These are phyloP conservation scores for Sporisorium graminicola DNA, from an alignment of 1,284 basidiomycete genomes.

Conservation along the genomic window DNA sequence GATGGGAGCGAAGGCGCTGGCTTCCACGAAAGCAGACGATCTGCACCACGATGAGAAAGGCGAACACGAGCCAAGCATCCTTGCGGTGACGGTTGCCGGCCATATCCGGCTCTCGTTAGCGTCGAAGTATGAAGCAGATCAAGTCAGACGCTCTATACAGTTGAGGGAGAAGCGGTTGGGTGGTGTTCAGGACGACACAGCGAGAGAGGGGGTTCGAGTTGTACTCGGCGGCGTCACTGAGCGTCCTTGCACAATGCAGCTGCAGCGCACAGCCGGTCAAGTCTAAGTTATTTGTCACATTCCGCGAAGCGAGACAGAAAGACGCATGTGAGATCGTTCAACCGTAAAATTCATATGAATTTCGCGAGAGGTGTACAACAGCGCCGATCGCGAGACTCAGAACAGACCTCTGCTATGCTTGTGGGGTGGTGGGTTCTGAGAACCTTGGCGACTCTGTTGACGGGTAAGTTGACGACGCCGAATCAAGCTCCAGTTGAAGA, in stretches of 20 bases:
- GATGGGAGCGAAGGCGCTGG: slow-evolving; percentile 23
- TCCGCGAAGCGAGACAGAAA: no score
- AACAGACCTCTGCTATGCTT: no score
- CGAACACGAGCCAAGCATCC: slow-evolving; percentile 53
- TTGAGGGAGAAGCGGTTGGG: not conserved
- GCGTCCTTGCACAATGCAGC: not conserved
- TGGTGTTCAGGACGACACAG: not conserved
- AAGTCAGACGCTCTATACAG: not conserved
- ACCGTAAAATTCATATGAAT: no score
- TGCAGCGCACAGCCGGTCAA: not conserved
- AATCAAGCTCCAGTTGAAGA: no score
- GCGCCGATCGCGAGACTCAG: no score
- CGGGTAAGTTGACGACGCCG: no score
- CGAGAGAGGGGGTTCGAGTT: not conserved
- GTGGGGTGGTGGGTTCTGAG: no score
- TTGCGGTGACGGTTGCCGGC: slow-evolving; percentile 40
- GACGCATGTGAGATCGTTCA: no score
- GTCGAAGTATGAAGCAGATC: not conserved
- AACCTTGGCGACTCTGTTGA: no score
- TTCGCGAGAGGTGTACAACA: no score
- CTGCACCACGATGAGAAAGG: slow-evolving; percentile 52
- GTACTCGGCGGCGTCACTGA: not conserved
- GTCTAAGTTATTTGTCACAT: no score
- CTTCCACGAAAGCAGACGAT: slow-evolving; percentile 48
- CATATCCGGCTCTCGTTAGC: slow-evolving; percentile 24